phyloP scores from a whole-genome alignment of 306 rosid genomes.

The Quercus parvula region DNA sequence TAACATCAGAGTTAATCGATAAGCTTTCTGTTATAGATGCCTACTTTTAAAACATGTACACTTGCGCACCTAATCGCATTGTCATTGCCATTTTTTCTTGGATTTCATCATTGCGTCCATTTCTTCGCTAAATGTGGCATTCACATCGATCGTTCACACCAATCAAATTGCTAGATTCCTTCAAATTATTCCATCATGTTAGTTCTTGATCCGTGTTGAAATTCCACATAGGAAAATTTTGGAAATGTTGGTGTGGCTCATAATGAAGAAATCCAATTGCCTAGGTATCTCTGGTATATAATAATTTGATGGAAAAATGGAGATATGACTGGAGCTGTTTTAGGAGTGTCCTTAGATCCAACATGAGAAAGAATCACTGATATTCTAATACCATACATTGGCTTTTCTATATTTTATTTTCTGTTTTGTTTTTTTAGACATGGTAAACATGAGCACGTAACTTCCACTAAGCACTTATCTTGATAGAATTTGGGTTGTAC shows the following conservation, averaged over 20 bases:
- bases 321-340: not conserved
- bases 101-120: slow-evolving; percentile 32
- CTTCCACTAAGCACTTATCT: too few species aligned
- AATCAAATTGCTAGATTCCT: slow-evolving; percentile 13
- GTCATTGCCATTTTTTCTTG: slow-evolving; percentile 6
- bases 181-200: not conserved
- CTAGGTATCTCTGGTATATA: not conserved
- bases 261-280: not conserved
- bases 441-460: too few species aligned
- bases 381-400: not conserved
- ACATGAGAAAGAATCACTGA: not conserved
- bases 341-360: not conserved
- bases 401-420: not conserved
- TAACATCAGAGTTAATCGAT: not conserved
- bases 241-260: not conserved
- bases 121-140: not conserved
- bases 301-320: not conserved
- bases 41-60: slow-evolving; percentile 18
- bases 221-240: not conserved
- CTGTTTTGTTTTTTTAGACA: too few species aligned
- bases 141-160: not conserved
- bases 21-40: not conserved
- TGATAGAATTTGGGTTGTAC: too few species aligned
- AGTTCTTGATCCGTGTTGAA: not conserved
- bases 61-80: slow-evolving; percentile 10